phyloP scores from a whole-genome alignment of 1,284 basidiomycete species.

The Marasmius oreades region DNA sequence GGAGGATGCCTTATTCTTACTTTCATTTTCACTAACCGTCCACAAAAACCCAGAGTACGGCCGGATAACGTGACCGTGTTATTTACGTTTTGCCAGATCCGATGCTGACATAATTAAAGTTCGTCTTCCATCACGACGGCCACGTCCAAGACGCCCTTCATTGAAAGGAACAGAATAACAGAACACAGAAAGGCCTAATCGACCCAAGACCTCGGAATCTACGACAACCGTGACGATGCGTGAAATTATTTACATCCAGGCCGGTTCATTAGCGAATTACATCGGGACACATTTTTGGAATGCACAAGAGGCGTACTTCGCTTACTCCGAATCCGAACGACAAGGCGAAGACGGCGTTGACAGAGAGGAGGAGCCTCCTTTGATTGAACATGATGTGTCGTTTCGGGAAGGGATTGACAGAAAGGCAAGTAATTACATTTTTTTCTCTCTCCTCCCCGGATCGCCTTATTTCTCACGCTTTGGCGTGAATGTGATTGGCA shows the following conservation, averaged over 20 bases:
- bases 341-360: too few species aligned
- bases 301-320: conserved; percentile 68
- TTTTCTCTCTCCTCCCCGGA: background rate
- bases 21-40: background rate
- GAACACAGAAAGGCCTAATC: background rate
- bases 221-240: conserved; percentile 46
- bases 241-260: conserved; percentile 77
- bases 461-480: background rate
- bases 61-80: background rate
- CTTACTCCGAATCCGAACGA: conserved; percentile 43
- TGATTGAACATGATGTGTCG: conserved; percentile 53
- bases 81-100: background rate
- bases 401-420: conserved; percentile 56
- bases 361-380: conserved; percentile 36
- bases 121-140: background rate
- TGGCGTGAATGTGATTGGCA: conserved; percentile 27
- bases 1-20: too few species aligned
- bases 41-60: background rate
- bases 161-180: background rate
- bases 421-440: conserved; percentile 33
- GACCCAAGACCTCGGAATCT: too few species aligned
- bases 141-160: background rate
- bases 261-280: conserved; percentile 63
- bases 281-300: conserved; percentile 80
- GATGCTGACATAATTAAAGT: background rate